phyloP scores from a whole-genome alignment of 768 basidiomycete species.

The Gelatoporia subvermispora region DNA sequence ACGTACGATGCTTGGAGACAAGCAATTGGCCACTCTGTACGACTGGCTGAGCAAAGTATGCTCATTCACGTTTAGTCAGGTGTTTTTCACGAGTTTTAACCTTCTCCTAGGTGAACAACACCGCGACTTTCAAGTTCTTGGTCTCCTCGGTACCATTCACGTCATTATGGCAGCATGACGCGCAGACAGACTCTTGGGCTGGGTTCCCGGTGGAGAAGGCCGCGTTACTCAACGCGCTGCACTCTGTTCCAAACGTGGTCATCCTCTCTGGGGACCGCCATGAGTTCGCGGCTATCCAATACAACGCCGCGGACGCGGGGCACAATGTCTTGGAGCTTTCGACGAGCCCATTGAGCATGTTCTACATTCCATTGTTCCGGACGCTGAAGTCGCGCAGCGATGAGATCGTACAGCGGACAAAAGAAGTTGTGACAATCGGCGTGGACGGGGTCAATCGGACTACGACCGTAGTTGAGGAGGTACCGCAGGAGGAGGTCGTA shows the following conservation, averaged over 20 bases:
- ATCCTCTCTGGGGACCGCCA: slow-evolving; percentile 73
- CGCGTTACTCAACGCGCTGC: slow-evolving; percentile 49
- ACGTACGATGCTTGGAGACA: slow-evolving; percentile 64
- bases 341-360: slow-evolving; percentile 67
- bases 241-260: slow-evolving; percentile 66
- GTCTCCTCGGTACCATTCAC: slow-evolving; percentile 73
- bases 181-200: slow-evolving; percentile 65
- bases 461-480: slow-evolving; percentile 26
- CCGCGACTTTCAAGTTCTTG: slow-evolving; percentile 74
- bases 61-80: not conserved
- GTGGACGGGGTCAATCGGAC: slow-evolving; percentile 22
- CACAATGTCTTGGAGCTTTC: slow-evolving; percentile 58
- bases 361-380: slow-evolving; percentile 56
- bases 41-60: slow-evolving; percentile 56
- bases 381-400: slow-evolving; percentile 46
- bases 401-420: slow-evolving; percentile 33
- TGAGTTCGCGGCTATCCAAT: slow-evolving; percentile 73
- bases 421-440: slow-evolving; percentile 17
- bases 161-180: slow-evolving; percentile 63
- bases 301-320: slow-evolving; percentile 33
- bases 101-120: slow-evolving; percentile 50
- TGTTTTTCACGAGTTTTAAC: not conserved
- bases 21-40: slow-evolving; percentile 55
- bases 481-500: slow-evolving; percentile 50
- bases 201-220: slow-evolving; percentile 57